A percentile compares a stretch with the other conserved stretches of the same genome.
Evolutionary conservation across 192 early-diverging fungal genomes (phyloP).

Genomic region (Umbelopsis isabellina): DNA sequence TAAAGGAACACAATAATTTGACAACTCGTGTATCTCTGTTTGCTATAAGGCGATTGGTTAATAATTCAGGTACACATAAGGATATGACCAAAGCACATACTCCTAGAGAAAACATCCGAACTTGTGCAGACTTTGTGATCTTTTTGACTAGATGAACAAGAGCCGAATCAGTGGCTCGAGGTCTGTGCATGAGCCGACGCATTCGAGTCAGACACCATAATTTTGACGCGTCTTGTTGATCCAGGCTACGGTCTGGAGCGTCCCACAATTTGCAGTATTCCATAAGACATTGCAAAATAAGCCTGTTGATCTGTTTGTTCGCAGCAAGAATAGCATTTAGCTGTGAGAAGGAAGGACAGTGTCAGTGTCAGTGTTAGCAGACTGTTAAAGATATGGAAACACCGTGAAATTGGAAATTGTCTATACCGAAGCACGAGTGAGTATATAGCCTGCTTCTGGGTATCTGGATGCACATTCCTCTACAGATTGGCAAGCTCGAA

Average conservation of each 20-base stretch:
- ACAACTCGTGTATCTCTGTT: too few relatives aligned
- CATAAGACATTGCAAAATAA: constrained; percentile 5
- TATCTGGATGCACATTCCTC: constrained; percentile 3
- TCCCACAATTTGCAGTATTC: constrained; percentile 1
- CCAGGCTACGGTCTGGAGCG: not conserved
- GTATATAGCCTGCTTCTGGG: not conserved
- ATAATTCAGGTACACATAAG: too few relatives aligned
- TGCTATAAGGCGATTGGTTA: too few relatives aligned
- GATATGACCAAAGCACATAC: too few relatives aligned
- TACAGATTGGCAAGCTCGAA: not conserved
- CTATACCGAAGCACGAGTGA: constrained; percentile 3
- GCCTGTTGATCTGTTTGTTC: not conserved
- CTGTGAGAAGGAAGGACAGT: not conserved
- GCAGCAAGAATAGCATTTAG: not conserved
- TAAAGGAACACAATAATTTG: too few relatives aligned
- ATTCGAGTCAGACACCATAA: constrained; percentile 12
- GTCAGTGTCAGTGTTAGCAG: not conserved
- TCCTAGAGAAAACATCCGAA: too few relatives aligned
- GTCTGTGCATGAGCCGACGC: not conserved
- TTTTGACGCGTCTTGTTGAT: constrained; percentile 5
- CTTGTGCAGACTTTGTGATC: not conserved
- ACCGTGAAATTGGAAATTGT: not conserved
- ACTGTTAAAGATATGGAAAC: not conserved
- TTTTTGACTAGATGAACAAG: not conserved
- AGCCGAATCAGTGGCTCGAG: not conserved